A percentile compares a stretch with the other conserved stretches of the same genome.
phyloP scores from a whole-genome alignment of 83 land plant genomes.

The Picea abies region DNA sequence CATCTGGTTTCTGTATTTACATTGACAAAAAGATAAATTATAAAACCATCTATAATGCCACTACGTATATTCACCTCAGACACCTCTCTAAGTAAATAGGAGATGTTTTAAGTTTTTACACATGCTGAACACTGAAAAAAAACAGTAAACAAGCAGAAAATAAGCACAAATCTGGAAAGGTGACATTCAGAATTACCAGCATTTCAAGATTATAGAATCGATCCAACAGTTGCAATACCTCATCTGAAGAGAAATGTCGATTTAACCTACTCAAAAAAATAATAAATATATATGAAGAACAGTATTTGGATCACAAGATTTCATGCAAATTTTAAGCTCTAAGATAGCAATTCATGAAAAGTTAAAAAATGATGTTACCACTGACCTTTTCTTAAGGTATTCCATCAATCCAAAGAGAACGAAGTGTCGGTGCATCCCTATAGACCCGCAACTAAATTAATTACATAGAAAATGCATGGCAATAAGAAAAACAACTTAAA shows the following conservation, averaged over 20 bases:
- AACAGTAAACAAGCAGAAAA: neutral
- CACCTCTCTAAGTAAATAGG: neutral
- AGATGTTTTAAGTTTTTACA: neutral
- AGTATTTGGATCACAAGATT: neutral
- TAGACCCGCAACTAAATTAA: neutral
- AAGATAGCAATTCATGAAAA: neutral
- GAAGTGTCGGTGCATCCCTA: constrained; percentile 93
- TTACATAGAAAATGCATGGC: neutral
- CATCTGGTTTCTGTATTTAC: constrained; percentile 71
- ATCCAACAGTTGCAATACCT: constrained; percentile 82
- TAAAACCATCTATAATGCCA: neutral
- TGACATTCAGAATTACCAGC: constrained; percentile 48
- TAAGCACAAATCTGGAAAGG: neutral
- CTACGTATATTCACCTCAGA: neutral
- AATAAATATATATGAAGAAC: constrained; percentile 12
- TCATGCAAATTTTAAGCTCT: neutral
- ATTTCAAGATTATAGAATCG: constrained; percentile 92
- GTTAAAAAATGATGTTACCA: neutral
- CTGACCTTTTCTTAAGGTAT: constrained; percentile 73
- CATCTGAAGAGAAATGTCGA: constrained; percentile 74
- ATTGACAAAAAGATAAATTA: constrained; percentile 9
- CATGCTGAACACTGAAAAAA: neutral
- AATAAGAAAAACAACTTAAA: neutral
- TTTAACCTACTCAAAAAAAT: constrained; percentile 53
- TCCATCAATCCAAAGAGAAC: constrained; percentile 93